Base-by-base conservation (phyloP, 345 rosid genomes). In the Toxicodendron radicans region DNA sequence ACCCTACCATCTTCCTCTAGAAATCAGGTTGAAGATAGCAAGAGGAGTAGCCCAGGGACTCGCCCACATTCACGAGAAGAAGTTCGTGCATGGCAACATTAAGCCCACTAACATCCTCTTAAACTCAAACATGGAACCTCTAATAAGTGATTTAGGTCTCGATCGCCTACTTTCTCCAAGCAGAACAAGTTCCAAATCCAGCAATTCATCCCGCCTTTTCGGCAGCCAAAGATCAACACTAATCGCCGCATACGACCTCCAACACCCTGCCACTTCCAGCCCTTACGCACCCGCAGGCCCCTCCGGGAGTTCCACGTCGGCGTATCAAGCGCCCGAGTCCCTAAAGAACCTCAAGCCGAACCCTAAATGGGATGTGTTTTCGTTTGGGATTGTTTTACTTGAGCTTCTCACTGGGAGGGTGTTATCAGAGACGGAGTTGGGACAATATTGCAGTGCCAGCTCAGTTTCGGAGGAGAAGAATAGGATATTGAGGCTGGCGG, bases 291-390 rank as follows among this genome's bases (percentile, higher is more conserved):
- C 71, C 0, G 56, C 74, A 14, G 38, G 75, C 77, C 79, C 85
- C 43, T 66, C 86, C 12, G 46, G 67, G 4, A 58, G 46, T 20
- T 35, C 27, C 0, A 46, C 63, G 0, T 75, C 82, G 10, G 83
- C 85, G 0, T 90, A 92, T 69, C 93, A 86, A 64, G 90, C 99
- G 4, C 97, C 97, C 0, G 99, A 95, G 85, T 85, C 92, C 8
- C 53, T 85, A 6, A 83, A 82, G 71, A 82, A 73, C 69, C 77
- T 81, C 53, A 90, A 87, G 77, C 89, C 97, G 43, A 87, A 75
- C 82, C 70, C 88, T 20, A 92, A 87, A 74, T 90, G 95, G 97
- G 99, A 95, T 17, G 96, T 92, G 54, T 95, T 86, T 72, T 87
- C 99, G 0, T 92, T 87, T 1, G 99, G 98, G 0, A 65, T 89